Evolutionary conservation across 1,139 yeast genomes (phyloP), one percentile per base, ranked within the genome.

Genomic region (Lodderomyces theae): DNA sequence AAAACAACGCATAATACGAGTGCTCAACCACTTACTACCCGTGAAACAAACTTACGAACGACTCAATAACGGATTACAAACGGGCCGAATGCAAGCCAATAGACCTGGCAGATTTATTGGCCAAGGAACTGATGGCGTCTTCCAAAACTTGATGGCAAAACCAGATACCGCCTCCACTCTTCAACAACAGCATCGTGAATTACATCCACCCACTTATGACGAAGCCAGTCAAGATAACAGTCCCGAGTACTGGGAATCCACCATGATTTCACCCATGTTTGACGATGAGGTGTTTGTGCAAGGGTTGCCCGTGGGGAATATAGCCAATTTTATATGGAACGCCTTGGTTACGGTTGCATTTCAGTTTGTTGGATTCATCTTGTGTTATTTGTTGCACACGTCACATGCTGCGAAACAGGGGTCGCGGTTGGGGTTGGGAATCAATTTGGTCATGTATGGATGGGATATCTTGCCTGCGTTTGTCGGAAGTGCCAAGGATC

Each of bases 331-430:
- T 52, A 66, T 87, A 3, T 92, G 98, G 97, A 90, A 90, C 63
- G 76, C 82, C 51, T 73, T 89, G 56, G 95, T 92, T 2, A 82
- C 96, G 15, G 77, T 88, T 11, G 87, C 95, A 32, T 92, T 92
- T 67, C 97, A 92, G 61, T 87, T 87, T 58, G 84, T 92, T 29
- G 99, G 98, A 5, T 94, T 94, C 61, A 73, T 92, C 39, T 72
- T 92, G 42, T 90, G 98, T 18, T 92, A 90, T 60, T 68, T 92
- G 38, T 69, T 94, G 42, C 98, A 92, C 63, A 90, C 98, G 1
- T 87, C 97, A 2, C 98, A 92, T 58, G 97, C 97, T 5, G 96
- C 97, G 4, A 88, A 88, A 57, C 92, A 90, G 53, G 99, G 99
- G 6, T 84, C 97, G 2, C 72, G 96, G 45, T 86, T 92, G 11